A percentile compares a stretch with the other conserved stretches of the same genome.
Evolutionary conservation across 129 eudicot genomes (phyloP).

Genomic region (Arctium lappa): DNA sequence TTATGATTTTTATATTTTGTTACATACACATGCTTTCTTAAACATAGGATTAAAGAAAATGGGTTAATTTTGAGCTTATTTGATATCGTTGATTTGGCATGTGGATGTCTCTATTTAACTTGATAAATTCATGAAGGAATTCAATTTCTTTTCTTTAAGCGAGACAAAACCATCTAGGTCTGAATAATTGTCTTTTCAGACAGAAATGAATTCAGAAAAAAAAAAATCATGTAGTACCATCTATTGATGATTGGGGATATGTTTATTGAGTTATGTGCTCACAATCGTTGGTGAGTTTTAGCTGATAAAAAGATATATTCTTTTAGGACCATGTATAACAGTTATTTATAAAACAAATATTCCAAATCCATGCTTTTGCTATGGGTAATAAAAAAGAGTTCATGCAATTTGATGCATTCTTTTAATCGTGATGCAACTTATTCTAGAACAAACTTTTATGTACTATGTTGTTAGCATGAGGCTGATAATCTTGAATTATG

Average conservation of each 20-base stretch:
- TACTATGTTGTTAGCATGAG: conserved; percentile 7
- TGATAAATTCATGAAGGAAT: not conserved
- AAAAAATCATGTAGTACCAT: not conserved
- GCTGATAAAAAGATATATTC: not conserved
- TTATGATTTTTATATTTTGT: not conserved
- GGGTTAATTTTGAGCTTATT: not conserved
- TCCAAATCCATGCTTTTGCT: not conserved
- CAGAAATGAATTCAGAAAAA: not conserved
- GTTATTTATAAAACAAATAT: not conserved
- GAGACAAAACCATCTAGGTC: not conserved
- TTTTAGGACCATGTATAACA: not conserved
- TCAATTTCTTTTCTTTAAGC: not conserved
- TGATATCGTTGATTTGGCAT: not conserved
- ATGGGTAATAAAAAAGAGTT: not conserved
- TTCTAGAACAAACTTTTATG: not conserved
- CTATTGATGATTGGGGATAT: conserved; percentile 1
- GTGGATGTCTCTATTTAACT: not conserved
- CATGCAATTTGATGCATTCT: conserved; percentile 17
- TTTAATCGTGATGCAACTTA: not conserved
- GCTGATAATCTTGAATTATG: conserved; percentile 21
- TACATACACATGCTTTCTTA: not conserved
- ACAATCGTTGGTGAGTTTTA: not conserved
- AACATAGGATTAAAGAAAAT: not conserved
- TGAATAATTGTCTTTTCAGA: not conserved
- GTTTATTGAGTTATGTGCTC: not conserved